Conservation (phyloP, 306 rosid genomes). For the Trifolium subterraneum region DNA sequence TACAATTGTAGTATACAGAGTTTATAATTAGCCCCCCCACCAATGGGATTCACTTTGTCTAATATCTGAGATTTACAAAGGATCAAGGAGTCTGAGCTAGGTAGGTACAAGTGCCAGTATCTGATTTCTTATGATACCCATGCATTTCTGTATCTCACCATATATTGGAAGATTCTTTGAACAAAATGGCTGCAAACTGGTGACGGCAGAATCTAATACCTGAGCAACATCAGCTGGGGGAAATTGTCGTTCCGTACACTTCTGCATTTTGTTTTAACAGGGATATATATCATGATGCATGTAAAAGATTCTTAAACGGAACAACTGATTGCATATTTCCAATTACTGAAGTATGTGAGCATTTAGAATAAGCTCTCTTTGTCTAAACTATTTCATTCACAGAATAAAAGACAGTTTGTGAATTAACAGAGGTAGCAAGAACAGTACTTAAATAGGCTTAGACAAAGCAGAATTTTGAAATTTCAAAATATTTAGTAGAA, state of each 20-base stretch:
- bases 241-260: conserved; percentile 91
- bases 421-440: conserved; percentile 13
- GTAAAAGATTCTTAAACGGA: conserved; percentile 30
- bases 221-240: conserved; percentile 92
- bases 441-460: neutral
- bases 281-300: conserved; percentile 25
- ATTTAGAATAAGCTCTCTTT: conserved; percentile 13
- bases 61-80: conserved; percentile 37
- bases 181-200: conserved; percentile 75
- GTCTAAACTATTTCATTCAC: conserved; percentile 17
- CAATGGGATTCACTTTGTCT: conserved; percentile 5
- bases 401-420: conserved; percentile 19
- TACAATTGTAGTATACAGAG: conserved; percentile 32
- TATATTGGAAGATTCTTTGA: conserved; percentile 75
- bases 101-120: conserved; percentile 88
- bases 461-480: conserved; percentile 1
- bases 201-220: conserved; percentile 82
- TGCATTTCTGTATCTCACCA: conserved; percentile 86
- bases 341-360: neutral
- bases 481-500: conserved; percentile 10
- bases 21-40: conserved; percentile 1
- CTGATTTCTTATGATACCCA: conserved; percentile 94
- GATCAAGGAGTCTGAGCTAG: conserved; percentile 43
- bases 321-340: conserved; percentile 5
- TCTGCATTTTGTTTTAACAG: conserved; percentile 63